Evolutionary conservation across 768 basidiomycete genomes (phyloP).

Genomic region (Rickenella mellea): DNA sequence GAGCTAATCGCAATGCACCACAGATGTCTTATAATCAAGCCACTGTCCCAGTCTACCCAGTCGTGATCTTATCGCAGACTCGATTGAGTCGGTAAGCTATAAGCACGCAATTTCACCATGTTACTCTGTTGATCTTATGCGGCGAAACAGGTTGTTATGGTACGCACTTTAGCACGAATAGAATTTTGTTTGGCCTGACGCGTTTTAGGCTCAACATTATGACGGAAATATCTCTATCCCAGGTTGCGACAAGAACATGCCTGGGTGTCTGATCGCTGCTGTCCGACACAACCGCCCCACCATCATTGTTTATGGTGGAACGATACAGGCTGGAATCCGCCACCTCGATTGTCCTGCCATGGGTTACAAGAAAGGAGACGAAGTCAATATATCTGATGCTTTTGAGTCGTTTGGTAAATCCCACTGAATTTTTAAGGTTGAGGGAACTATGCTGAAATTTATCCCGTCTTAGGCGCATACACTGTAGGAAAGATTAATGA

Average conservation of each 20-base stretch:
- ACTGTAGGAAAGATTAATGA: constrained; percentile 69
- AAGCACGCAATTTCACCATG: too few relatives aligned
- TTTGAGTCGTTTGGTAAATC: constrained; percentile 71
- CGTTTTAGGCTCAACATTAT: constrained; percentile 68
- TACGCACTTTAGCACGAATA: constrained; percentile 9
- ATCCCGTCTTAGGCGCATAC: constrained; percentile 52
- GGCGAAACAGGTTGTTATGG: constrained; percentile 50
- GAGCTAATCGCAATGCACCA: too few relatives aligned
- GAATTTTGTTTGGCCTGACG: neutral
- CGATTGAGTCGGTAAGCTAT: constrained; percentile 63
- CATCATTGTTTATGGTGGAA: constrained; percentile 78
- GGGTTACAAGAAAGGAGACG: constrained; percentile 70
- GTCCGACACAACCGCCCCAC: constrained; percentile 82
- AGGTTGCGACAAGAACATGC: constrained; percentile 92
- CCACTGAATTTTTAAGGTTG: neutral
- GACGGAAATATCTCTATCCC: constrained; percentile 83
- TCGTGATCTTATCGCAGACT: constrained; percentile 85
- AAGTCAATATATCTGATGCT: constrained; percentile 76
- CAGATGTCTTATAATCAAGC: too few relatives aligned
- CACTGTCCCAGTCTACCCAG: constrained; percentile 57
- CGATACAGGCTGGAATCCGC: constrained; percentile 70
- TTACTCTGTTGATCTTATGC: too few relatives aligned
- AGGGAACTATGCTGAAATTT: neutral
- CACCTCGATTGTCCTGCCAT: constrained; percentile 73
- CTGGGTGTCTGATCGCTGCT: constrained; percentile 80